Conservation (phyloP, 768 basidiomycete genomes). For the Mycena rebaudengoi region DNA sequence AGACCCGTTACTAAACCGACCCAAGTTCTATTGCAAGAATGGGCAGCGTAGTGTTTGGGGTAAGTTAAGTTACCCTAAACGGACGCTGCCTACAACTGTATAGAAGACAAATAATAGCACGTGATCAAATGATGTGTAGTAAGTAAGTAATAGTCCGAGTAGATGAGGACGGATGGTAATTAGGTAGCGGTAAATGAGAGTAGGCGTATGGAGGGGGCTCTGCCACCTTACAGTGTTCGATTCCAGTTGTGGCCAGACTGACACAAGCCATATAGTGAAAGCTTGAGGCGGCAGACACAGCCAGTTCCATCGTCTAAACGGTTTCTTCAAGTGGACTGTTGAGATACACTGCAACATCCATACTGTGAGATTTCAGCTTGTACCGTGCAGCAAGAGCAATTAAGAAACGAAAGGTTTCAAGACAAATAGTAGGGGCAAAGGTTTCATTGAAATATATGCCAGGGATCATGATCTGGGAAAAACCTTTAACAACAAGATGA, state of each 20-base stretch:
- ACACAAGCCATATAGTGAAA: constrained; percentile 47
- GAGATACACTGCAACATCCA: constrained; percentile 1
- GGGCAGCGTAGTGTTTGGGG: no score
- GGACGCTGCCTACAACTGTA: no score
- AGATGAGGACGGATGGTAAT: no score
- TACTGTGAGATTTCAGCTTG: not conserved
- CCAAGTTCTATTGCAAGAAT: no score
- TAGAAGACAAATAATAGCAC: no score
- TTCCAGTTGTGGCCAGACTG: constrained; percentile 37
- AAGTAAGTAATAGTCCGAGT: no score
- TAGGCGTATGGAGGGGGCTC: no score
- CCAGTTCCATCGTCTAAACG: constrained; percentile 43
- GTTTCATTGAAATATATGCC: constrained; percentile 2
- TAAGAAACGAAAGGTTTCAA: not conserved
- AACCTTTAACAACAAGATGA: not conserved
- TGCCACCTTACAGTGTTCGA: no score
- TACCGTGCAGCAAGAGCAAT: not conserved
- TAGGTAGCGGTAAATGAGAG: no score
- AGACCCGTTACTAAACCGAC: no score
- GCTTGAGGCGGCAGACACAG: constrained; percentile 31
- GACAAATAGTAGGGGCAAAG: not conserved
- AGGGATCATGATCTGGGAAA: constrained; percentile 2
- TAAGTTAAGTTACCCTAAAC: no score
- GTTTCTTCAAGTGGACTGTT: constrained; percentile 22
- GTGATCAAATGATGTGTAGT: no score